These are phyloP conservation scores for Exutisphaerella laricina DNA, from an alignment of 2,329 filamentous ascomycete genomes.

Conservation along the genomic window DNA sequence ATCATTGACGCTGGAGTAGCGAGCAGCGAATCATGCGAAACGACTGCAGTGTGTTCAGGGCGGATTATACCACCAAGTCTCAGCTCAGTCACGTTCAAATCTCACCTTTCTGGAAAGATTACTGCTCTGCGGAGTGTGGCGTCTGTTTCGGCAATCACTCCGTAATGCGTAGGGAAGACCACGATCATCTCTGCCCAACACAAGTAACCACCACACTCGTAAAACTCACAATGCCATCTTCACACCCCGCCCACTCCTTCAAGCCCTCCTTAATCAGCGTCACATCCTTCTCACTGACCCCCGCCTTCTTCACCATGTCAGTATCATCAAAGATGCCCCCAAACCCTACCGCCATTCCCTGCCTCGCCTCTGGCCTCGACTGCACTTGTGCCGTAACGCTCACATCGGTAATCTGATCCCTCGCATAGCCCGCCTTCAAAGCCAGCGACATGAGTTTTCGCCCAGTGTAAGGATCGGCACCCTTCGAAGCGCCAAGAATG, in stretches of 20 bases:
- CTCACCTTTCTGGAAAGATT: too few relatives aligned
- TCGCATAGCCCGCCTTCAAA: constrained; percentile 3
- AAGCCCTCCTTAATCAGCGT: constrained; percentile 6
- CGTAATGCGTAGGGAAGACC: too few relatives aligned
- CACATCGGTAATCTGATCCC: constrained; percentile 1
- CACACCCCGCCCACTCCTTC: constrained; percentile 9
- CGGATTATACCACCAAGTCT: too few relatives aligned
- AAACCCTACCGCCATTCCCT: constrained; percentile 4
- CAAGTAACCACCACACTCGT: constrained; percentile 4
- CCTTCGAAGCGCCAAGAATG: constrained; percentile 6
- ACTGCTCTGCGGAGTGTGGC: too few relatives aligned
- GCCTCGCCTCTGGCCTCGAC: constrained; percentile 1
- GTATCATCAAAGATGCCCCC: constrained; percentile 7
- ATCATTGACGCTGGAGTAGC: too few relatives aligned
- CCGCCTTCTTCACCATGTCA: constrained; percentile 5
- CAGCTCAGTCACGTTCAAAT: too few relatives aligned
- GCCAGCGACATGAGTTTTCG: constrained; percentile 8
- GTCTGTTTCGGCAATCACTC: too few relatives aligned
- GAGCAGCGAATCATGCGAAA: too few relatives aligned
- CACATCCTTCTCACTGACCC: constrained; percentile 4
- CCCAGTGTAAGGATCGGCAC: constrained; percentile 6
- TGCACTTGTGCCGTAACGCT: constrained; percentile 1
- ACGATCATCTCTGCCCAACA: too few relatives aligned
- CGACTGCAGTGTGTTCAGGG: too few relatives aligned
- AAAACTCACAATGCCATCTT: constrained; percentile 9